Base-by-base conservation (phyloP, 768 basidiomycete genomes). In the Pleurotus cornucopiae region DNA sequence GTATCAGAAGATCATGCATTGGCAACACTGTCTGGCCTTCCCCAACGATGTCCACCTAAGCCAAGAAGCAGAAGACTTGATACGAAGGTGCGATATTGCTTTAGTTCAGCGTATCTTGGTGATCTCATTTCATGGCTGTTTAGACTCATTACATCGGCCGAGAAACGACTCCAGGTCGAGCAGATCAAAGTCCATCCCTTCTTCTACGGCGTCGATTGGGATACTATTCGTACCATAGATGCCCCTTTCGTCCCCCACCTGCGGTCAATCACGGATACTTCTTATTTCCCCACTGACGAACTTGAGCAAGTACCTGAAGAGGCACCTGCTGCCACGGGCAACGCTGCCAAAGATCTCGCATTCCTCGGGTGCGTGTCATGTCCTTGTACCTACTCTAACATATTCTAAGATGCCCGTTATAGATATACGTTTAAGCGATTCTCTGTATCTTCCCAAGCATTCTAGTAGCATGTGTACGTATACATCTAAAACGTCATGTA, bases 281-380 rank as follows among this genome's bases (percentile, higher is more conserved):
- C 93, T n/a, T 97, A 97, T 74, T 97, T 97, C 82, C 95, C 95
- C 1, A 94, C 90, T 2, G 94, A 97, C 58, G 93, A 96, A 62
- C 79, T 95, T 54, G 91, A 95, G 56, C 89, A 94, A 70, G 86
- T 63, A 2, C 73, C 82, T 7, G 79, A 81, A 48, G 78, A 81
- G 58, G 61, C 67, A 9, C 62, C 75, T 21, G 12, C 25, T 13
- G 73, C 80, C 40, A 59, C 73, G 48, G 67, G 69, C 45, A 74
- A 68, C 16, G 75, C 80, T 23, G 71, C 75, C 65, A 83, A 80
- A 62, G 85, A 86, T 67, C 66, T 86, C 40, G 83, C 84, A n/a
- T 85, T 86, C 71, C 76, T 86, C 12, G 84, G 84, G 84, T 84
- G 49, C 25, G 78, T 68, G 21, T 39, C 58, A 34, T 34, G 9